phyloP scores from a whole-genome alignment of 148 eudicot genomes.

The Amaranthus hypochondriacus region DNA sequence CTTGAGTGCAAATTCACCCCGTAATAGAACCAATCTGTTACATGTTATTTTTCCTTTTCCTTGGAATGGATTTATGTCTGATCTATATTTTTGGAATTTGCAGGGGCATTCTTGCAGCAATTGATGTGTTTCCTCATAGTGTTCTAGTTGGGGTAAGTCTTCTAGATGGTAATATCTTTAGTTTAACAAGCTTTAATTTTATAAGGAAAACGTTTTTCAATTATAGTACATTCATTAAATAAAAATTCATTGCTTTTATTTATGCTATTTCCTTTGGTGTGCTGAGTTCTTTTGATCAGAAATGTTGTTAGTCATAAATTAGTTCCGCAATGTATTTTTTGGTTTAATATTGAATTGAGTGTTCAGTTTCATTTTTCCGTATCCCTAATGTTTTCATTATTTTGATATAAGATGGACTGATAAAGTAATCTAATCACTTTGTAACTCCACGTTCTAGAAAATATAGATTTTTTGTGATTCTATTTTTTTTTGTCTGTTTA shows the following conservation, averaged over 20 bases:
- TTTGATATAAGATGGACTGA: background rate
- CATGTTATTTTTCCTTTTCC: too few species aligned
- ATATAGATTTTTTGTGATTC: background rate
- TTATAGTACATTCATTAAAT: background rate
- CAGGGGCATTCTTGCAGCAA: conserved; percentile 98
- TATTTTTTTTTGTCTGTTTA: background rate
- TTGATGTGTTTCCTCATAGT: conserved; percentile 76
- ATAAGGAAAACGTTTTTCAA: background rate
- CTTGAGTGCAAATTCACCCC: too few species aligned
- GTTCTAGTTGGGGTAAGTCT: conserved; percentile 84
- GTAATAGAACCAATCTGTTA: too few species aligned
- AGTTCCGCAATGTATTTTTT: background rate
- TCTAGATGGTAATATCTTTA: background rate
- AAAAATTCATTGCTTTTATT: background rate
- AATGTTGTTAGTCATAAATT: background rate
- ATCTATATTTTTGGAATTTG: conserved; percentile 1
- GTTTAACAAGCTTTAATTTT: background rate
- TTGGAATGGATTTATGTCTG: background rate
- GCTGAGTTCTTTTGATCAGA: background rate
- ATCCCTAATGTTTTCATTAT: background rate
- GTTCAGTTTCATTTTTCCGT: background rate
- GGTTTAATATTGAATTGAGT: background rate
- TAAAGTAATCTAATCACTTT: background rate
- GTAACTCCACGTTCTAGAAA: background rate
- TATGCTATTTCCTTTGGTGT: background rate